Evolutionary conservation across 2,329 filamentous ascomycete species (phyloP).

Genomic region (Arthrobotrys pseudoclavata): DNA sequence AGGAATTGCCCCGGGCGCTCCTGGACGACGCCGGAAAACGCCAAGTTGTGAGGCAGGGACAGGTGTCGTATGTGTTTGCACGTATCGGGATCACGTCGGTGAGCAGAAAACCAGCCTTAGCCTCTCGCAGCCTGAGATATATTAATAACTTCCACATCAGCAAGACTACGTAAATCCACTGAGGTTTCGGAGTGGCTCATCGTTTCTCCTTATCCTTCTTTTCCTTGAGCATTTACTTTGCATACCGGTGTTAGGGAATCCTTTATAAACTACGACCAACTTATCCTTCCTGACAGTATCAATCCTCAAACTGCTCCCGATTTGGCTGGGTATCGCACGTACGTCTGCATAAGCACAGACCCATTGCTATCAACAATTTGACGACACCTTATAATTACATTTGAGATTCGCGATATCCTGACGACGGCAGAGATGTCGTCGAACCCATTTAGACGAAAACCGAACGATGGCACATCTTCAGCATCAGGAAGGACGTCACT

Average conservation of each 20-base stretch:
- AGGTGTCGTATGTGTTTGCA: conserved; percentile 50
- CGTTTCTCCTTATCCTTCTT: conserved; percentile 6
- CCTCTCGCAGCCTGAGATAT: conserved; percentile 36
- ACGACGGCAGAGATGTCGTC: conserved; percentile 59
- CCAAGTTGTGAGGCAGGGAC: conserved; percentile 46
- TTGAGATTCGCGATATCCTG: conserved; percentile 5
- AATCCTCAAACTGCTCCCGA: background rate
- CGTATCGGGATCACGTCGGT: conserved; percentile 38
- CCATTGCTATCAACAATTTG: conserved; percentile 15
- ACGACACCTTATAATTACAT: background rate
- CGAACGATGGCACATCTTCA: conserved; percentile 45
- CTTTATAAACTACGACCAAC: conserved; percentile 24
- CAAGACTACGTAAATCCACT: conserved; percentile 37
- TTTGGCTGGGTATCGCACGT: conserved; percentile 11
- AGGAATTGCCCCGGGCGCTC: conserved; percentile 15
- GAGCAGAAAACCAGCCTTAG: conserved; percentile 37
- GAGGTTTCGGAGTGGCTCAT: conserved; percentile 37
- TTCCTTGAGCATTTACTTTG: conserved; percentile 23
- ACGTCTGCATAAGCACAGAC: conserved; percentile 13
- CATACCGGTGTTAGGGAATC: conserved; percentile 2
- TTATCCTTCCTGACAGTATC: conserved; percentile 11
- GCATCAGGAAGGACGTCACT: conserved; percentile 56
- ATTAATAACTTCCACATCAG: conserved; percentile 58
- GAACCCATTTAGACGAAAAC: conserved; percentile 58
- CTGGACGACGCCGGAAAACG: conserved; percentile 7